A percentile compares a stretch with the other conserved stretches of the same genome.
Conservation (phyloP, 2,329 filamentous ascomycete genomes). For the Talaromyces piceae region DNA sequence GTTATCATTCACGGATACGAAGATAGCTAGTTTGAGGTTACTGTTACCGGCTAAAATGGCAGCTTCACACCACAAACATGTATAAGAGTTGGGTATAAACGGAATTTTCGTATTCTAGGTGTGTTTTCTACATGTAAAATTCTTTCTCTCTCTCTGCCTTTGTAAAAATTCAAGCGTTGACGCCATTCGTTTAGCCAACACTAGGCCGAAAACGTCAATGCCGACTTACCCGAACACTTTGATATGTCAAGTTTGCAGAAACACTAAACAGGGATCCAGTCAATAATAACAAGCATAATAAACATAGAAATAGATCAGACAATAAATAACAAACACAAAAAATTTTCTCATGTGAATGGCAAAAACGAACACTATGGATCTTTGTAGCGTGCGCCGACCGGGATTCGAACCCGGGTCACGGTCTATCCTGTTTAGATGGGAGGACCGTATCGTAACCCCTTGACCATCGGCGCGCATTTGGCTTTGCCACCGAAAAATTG, state of each 20-base stretch:
- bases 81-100: background rate
- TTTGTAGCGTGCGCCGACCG: conserved; percentile 16
- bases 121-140: too few relatives aligned
- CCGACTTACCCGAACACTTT: background rate
- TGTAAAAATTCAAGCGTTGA: background rate
- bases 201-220: background rate
- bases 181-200: background rate
- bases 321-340: background rate
- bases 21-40: too few relatives aligned
- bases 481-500: background rate
- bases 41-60: background rate
- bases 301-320: background rate
- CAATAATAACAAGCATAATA: background rate
- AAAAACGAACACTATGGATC: too few relatives aligned
- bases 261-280: too few relatives aligned
- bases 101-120: too few relatives aligned
- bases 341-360: too few relatives aligned
- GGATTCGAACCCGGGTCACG: conserved; percentile 21
- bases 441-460: conserved; percentile 19
- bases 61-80: background rate
- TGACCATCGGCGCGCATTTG: conserved; percentile 13
- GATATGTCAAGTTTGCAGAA: background rate
- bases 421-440: conserved; percentile 13
- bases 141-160: too few relatives aligned
- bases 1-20: background rate